These are phyloP conservation scores for Debaryomyces robertsiae DNA, from an alignment of 1,139 yeast species.

Conservation along the genomic window DNA sequence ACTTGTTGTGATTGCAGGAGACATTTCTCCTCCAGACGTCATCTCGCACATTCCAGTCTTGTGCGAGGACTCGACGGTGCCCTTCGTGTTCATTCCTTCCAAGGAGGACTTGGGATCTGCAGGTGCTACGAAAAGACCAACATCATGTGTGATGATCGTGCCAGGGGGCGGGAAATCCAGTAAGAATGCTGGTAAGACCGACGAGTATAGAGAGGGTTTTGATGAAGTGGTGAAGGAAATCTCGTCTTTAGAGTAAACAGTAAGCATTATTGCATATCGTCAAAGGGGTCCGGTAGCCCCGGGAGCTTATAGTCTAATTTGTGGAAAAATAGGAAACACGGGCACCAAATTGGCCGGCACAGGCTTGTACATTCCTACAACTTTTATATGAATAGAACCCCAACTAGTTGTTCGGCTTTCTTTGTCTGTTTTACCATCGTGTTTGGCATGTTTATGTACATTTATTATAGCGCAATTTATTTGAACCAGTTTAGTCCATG, in stretches of 20 bases:
- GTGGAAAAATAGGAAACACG: too few species aligned
- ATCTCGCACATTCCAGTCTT: constrained; percentile 96
- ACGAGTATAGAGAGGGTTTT: constrained; percentile 88
- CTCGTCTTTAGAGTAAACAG: constrained; percentile 34
- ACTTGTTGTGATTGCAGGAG: constrained; percentile 94
- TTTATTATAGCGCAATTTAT: constrained; percentile 6
- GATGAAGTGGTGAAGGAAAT: constrained; percentile 96
- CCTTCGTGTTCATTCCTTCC: constrained; percentile 90
- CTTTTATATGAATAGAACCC: constrained; percentile 6
- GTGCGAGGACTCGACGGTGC: constrained; percentile 92
- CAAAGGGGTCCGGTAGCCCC: too few species aligned
- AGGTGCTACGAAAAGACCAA: constrained; percentile 98
- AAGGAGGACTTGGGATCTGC: constrained; percentile 98
- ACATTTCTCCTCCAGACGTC: constrained; percentile 95
- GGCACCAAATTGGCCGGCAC: too few species aligned
- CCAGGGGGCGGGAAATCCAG: constrained; percentile 93
- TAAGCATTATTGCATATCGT: constrained; percentile 13
- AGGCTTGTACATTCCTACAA: constrained; percentile 7
- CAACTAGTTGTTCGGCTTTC: constrained; percentile 4
- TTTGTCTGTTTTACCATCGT: constrained; percentile 5
- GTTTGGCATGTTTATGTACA: constrained; percentile 9
- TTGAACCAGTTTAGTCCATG: not conserved
- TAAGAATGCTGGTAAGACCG: constrained; percentile 76
- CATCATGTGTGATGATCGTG: constrained; percentile 95
- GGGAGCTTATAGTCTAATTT: too few species aligned